A percentile compares a stretch with the other conserved stretches of the same genome.
phyloP scores from a whole-genome alignment of 345 rosid species.

The Citrus australasica region DNA sequence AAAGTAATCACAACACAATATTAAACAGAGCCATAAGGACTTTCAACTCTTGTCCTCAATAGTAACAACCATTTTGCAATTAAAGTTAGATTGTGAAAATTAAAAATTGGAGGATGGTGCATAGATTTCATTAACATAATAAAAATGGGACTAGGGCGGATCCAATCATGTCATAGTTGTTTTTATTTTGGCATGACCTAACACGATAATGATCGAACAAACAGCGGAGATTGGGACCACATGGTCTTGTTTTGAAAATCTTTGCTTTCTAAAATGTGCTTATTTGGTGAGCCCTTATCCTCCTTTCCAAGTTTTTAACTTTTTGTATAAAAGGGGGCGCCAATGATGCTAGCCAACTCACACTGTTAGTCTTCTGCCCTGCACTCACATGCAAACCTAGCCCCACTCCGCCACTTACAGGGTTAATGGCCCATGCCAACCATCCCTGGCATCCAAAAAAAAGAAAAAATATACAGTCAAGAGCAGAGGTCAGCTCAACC shows the following conservation, averaged over 20 bases:
- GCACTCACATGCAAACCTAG: conserved; percentile 33
- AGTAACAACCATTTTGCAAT: too few species aligned
- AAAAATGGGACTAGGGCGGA: neutral
- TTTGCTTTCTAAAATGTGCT: neutral
- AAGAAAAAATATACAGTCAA: too few species aligned
- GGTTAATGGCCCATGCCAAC: neutral
- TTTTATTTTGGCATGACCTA: neutral
- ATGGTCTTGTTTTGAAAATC: neutral
- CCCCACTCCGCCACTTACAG: neutral
- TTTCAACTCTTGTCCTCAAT: too few species aligned
- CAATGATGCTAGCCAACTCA: conserved; percentile 39
- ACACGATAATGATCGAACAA: neutral
- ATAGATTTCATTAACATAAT: neutral
- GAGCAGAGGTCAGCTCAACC: neutral
- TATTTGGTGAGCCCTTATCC: neutral
- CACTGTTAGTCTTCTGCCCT: neutral
- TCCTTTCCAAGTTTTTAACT: neutral
- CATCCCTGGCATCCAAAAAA: neutral
- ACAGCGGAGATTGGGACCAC: neutral
- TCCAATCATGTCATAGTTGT: neutral
- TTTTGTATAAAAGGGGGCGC: neutral
- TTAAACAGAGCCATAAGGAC: too few species aligned
- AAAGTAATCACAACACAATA: too few species aligned
- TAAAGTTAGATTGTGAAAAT: too few species aligned
- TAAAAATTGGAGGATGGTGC: too few species aligned